Conservation (phyloP, 2,329 filamentous ascomycete species). For the Diaporthe sp. region DNA sequence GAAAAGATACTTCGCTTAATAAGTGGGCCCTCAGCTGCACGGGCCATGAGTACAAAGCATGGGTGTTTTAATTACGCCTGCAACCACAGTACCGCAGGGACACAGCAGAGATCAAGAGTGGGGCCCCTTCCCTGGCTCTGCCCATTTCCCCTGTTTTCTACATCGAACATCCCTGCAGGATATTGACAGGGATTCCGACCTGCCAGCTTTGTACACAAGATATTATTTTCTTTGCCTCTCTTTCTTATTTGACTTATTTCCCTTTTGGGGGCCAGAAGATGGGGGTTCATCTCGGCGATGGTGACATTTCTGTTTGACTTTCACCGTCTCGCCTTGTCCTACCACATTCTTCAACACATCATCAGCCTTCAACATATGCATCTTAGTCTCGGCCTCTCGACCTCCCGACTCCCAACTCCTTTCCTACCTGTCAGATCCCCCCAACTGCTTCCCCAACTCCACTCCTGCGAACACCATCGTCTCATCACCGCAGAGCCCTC, state of each 20-base stretch:
- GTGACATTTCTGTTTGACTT: not conserved
- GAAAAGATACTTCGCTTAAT: too few species aligned
- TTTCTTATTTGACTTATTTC: constrained; percentile 8
- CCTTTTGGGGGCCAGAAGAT: not conserved
- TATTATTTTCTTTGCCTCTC: not conserved
- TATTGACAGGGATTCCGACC: not conserved
- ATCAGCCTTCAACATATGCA: not conserved
- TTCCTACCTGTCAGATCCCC: not conserved
- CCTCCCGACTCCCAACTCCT: not conserved
- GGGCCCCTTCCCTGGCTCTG: constrained; percentile 1
- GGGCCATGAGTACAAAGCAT: too few species aligned
- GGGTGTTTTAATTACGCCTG: too few species aligned
- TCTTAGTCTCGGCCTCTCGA: not conserved
- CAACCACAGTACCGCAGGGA: not conserved
- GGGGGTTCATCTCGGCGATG: not conserved
- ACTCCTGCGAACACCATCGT: not conserved
- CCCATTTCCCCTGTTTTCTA: constrained; percentile 3
- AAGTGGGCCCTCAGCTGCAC: too few species aligned
- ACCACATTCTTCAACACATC: not conserved
- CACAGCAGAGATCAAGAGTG: not conserved
- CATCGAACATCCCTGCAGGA: not conserved
- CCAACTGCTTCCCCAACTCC: not conserved
- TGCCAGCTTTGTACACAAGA: not conserved
- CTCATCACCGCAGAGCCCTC: not conserved
- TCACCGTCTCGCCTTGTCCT: too few species aligned